Conservation (phyloP, 257 asterid genomes). For the Forsythia suspensa region DNA sequence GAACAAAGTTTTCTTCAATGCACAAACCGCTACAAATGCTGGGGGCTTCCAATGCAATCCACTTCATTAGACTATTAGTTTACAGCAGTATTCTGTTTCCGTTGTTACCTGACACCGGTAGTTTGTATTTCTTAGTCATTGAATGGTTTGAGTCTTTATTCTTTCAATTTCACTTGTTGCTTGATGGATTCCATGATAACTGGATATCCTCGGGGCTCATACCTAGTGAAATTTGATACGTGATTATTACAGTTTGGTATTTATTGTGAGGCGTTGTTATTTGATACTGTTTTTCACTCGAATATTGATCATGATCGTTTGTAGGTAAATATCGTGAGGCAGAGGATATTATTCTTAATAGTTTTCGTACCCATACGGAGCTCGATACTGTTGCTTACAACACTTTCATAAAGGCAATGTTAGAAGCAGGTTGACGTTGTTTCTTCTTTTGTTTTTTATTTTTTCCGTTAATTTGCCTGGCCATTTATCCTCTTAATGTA, state of each 20-base stretch:
- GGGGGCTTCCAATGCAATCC: not conserved
- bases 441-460: conserved; percentile 14
- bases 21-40: not conserved
- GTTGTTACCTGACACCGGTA: not conserved
- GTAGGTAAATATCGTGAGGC: conserved; percentile 69
- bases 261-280: not conserved
- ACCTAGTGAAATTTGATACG: conserved; percentile 17
- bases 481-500: conserved; percentile 18
- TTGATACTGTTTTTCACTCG: conserved; percentile 10
- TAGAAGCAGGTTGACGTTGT: conserved; percentile 67
- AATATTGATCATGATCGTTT: conserved; percentile 24
- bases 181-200: conserved; percentile 1
- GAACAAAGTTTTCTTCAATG: not conserved
- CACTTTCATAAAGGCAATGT: conserved; percentile 86
- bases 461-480: conserved; percentile 3
- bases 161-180: conserved; percentile 5
- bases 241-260: conserved; percentile 2
- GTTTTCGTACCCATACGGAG: conserved; percentile 60
- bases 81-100: not conserved
- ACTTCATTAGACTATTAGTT: too few species aligned
- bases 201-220: not conserved
- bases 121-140: not conserved
- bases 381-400: conserved; percentile 96
- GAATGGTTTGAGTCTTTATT: not conserved
- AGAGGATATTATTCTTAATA: conserved; percentile 49